These are phyloP conservation scores for Fraxinus sp. DNA, from an alignment of 305 asterid species.

Conservation along the genomic window DNA sequence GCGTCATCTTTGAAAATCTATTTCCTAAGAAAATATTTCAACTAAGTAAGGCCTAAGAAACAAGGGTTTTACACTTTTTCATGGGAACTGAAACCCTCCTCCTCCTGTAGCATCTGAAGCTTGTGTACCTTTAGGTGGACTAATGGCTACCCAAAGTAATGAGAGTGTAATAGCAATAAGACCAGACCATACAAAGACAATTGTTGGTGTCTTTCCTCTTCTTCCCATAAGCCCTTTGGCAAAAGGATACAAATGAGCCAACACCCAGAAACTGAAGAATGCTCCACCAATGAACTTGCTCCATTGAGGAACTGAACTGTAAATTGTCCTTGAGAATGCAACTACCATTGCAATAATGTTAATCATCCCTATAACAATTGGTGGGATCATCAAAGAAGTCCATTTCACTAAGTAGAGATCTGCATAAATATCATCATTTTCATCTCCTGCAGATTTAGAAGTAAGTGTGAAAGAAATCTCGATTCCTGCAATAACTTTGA, in stretches of 20 bases:
- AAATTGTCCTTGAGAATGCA: constrained; percentile 45
- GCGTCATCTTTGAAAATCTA: neutral
- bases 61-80: neutral
- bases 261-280: constrained; percentile 49
- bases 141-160: constrained; percentile 40
- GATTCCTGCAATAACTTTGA: constrained; percentile 53
- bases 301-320: constrained; percentile 38
- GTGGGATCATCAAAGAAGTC: constrained; percentile 51
- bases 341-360: constrained; percentile 42
- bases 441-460: constrained; percentile 38
- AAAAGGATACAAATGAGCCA: constrained; percentile 37
- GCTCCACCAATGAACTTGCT: constrained; percentile 50
- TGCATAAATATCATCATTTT: constrained; percentile 37
- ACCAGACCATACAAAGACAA: constrained; percentile 55
- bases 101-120: constrained; percentile 15
- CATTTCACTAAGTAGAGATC: constrained; percentile 49
- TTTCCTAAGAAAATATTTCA: neutral
- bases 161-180: constrained; percentile 51
- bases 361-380: constrained; percentile 48
- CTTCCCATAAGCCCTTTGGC: constrained; percentile 58
- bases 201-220: constrained; percentile 46
- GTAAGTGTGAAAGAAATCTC: constrained; percentile 44
- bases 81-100: constrained; percentile 37
- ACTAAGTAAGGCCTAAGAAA: neutral
- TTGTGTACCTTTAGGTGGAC: constrained; percentile 14